Conservation (phyloP, 1,284 basidiomycete species). For the Ustilago cynodontis region DNA sequence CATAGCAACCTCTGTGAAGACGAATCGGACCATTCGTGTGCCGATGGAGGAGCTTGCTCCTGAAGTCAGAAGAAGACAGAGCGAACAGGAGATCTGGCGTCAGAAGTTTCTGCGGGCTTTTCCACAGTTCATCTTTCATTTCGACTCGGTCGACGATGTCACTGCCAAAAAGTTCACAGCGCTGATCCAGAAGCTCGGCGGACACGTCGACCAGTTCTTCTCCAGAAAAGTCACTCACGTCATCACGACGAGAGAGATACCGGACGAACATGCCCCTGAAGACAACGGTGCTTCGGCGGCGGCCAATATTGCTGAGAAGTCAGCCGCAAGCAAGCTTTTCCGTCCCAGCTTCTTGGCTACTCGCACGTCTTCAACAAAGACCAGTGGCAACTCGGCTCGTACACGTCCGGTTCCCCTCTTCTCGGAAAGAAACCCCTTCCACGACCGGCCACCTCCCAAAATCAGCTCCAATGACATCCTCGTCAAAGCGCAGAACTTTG, state of each 20-base stretch:
- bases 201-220: constrained; percentile 67
- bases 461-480: constrained; percentile 74
- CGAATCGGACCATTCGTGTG: constrained; percentile 58
- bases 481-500: constrained; percentile 80
- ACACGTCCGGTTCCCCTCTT: constrained; percentile 56
- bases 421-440: constrained; percentile 67
- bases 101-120: constrained; percentile 60
- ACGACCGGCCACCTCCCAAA: constrained; percentile 69
- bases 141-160: constrained; percentile 61
- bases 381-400: constrained; percentile 17
- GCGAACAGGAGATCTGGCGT: constrained; percentile 56
- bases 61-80: constrained; percentile 51
- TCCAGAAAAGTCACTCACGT: constrained; percentile 66
- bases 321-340: constrained; percentile 37
- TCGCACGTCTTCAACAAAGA: constrained; percentile 29
- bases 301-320: constrained; percentile 11
- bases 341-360: constrained; percentile 46
- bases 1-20: constrained; percentile 41
- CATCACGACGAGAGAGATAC: constrained; percentile 60
- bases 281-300: constrained; percentile 5
- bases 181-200: constrained; percentile 61
- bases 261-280: constrained; percentile 18
- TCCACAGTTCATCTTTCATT: constrained; percentile 66
- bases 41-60: constrained; percentile 54
- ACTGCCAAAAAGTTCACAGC: constrained; percentile 38